phyloP scores from a whole-genome alignment of 176 grass and related monocot species.

The Musa beccarii region DNA sequence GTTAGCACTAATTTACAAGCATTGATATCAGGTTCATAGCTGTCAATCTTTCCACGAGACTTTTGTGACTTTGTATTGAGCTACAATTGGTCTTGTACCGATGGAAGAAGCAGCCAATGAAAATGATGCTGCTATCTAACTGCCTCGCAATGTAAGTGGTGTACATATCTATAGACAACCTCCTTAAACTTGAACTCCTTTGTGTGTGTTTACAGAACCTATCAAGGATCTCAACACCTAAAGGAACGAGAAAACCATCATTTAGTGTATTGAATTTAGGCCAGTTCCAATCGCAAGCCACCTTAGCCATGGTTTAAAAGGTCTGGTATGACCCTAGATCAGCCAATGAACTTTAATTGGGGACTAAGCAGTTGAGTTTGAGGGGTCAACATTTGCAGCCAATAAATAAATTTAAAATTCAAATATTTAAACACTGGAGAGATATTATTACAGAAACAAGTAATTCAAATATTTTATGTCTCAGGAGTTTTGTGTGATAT shows the following conservation, averaged over 20 bases:
- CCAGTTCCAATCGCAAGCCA: neutral
- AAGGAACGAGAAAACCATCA: neutral
- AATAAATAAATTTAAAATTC: neutral
- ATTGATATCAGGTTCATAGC: neutral
- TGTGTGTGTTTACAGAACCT: neutral
- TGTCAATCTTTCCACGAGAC: neutral
- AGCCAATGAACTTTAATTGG: neutral
- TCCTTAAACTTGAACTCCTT: neutral
- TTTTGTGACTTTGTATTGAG: neutral
- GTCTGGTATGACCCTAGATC: neutral
- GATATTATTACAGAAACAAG: neutral
- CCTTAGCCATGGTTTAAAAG: neutral
- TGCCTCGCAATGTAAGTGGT: neutral
- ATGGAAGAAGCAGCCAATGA: neutral
- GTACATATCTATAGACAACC: neutral
- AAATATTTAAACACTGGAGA: neutral
- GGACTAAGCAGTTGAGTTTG: neutral
- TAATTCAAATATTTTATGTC: too few species aligned
- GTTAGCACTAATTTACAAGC: neutral
- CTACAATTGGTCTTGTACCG: neutral
- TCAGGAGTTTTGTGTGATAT: too few species aligned
- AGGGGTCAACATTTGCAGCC: neutral
- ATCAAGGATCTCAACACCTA: neutral
- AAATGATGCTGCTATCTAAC: neutral
- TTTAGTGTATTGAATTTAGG: too few species aligned